Conservation (phyloP, 371 early-diverging fungal species). For the Saksenaea vasiformis region DNA sequence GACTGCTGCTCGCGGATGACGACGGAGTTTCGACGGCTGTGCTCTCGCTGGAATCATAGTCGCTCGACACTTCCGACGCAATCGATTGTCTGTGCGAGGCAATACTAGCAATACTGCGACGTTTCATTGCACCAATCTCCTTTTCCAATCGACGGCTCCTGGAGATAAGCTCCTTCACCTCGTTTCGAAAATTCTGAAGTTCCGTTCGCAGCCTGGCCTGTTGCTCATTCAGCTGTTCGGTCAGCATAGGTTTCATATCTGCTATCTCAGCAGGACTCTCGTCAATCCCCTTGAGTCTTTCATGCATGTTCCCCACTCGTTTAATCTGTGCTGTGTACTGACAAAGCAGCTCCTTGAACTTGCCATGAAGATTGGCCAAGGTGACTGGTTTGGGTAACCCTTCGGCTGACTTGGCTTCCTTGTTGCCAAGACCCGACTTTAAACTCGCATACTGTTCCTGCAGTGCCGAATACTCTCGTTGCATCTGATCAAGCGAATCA, state of each 20-base stretch:
- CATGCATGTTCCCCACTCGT: neutral
- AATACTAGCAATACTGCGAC: neutral
- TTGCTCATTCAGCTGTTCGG: neutral
- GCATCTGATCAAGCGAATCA: slow-evolving; percentile 6
- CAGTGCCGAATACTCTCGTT: slow-evolving; percentile 7
- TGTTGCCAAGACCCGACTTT: neutral
- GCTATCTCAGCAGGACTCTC: neutral
- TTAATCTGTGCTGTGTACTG: neutral
- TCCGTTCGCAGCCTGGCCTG: neutral
- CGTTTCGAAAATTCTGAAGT: slow-evolving; percentile 1
- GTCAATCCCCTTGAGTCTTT: neutral
- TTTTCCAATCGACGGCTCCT: neutral
- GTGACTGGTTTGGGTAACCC: neutral
- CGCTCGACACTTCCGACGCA: neutral
- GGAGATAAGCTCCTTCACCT: neutral
- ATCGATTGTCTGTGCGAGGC: neutral
- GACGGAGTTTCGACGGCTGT: neutral
- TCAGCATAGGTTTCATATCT: neutral
- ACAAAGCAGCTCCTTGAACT: neutral
- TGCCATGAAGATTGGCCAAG: neutral
- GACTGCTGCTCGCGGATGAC: neutral
- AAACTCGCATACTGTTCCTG: slow-evolving; percentile 1
- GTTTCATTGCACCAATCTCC: neutral
- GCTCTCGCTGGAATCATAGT: neutral
- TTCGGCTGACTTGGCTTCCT: neutral